phyloP scores from a whole-genome alignment of 768 basidiomycete genomes.

The Boletellus ananas region DNA sequence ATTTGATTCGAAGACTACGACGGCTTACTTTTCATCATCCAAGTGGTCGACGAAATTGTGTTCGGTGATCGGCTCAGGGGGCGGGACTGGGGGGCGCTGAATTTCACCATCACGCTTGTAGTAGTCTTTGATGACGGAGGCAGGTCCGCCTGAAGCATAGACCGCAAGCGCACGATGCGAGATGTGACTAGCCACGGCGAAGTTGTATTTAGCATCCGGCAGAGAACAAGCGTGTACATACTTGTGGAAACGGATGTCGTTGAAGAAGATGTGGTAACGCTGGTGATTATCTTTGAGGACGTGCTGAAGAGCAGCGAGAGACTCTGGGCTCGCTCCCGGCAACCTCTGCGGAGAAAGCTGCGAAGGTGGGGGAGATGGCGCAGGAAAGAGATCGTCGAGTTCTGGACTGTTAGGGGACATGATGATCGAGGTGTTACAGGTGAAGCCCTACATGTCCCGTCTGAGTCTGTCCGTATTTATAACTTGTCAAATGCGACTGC shows the following conservation, averaged over 20 bases:
- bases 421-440: not conserved
- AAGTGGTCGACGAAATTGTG: conserved; percentile 25
- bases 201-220: not conserved
- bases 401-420: conserved; percentile 13
- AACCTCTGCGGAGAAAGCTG: conserved; percentile 24
- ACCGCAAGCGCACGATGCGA: conserved; percentile 29
- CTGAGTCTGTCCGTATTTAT: conserved; percentile 1
- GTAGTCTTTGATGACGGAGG: conserved; percentile 20
- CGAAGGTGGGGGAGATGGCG: conserved; percentile 25
- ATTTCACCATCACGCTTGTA: conserved; percentile 18
- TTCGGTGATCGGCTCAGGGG: conserved; percentile 24
- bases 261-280: conserved; percentile 48
- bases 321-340: conserved; percentile 22
- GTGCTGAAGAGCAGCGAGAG: conserved; percentile 23
- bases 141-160: conserved; percentile 26
- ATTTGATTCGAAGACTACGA: not conserved
- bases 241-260: conserved; percentile 49
- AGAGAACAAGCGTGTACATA: conserved; percentile 19
- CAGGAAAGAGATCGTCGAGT: conserved; percentile 23
- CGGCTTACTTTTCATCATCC: conserved; percentile 24
- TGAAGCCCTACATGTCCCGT: too few species aligned
- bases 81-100: conserved; percentile 23
- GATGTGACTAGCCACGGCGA: conserved; percentile 19
- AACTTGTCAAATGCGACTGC: not conserved
- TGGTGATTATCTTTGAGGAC: conserved; percentile 48